These are phyloP conservation scores for Nepenthes gracilis DNA, from an alignment of 148 eudicot species.

Conservation along the genomic window DNA sequence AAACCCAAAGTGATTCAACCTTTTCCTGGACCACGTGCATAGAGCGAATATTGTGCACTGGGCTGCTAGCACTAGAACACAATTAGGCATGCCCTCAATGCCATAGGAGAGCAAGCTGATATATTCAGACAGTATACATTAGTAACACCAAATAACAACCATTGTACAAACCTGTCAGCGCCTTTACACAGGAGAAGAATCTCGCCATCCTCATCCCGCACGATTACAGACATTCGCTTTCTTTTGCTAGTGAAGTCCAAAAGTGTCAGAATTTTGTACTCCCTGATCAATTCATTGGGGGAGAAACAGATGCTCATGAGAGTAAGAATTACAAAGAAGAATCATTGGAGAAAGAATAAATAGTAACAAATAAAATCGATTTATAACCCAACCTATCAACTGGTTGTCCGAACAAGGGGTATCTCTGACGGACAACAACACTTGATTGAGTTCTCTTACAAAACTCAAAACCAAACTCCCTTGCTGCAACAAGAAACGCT, in stretches of 20 bases:
- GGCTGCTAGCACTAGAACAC: too few relatives aligned
- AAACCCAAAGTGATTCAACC: too few relatives aligned
- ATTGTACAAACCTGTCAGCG: slow-evolving; percentile 73
- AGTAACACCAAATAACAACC: slow-evolving; percentile 5
- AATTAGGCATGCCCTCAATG: too few relatives aligned
- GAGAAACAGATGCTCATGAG: neutral
- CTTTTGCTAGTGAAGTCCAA: slow-evolving; percentile 95
- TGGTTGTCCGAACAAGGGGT: slow-evolving; percentile 34
- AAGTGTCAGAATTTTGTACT: slow-evolving; percentile 75
- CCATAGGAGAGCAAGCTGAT: too few relatives aligned
- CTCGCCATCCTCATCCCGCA: slow-evolving; percentile 70
- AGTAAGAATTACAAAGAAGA: neutral
- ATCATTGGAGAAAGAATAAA: neutral
- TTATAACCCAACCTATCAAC: slow-evolving; percentile 57
- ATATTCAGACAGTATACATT: too few relatives aligned
- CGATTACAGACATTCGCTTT: slow-evolving; percentile 90
- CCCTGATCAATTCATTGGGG: slow-evolving; percentile 29
- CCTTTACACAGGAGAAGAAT: slow-evolving; percentile 86
- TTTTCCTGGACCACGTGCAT: too few relatives aligned
- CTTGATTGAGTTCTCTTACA: slow-evolving; percentile 74
- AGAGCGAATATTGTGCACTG: too few relatives aligned
- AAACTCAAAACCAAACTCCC: slow-evolving; percentile 95
- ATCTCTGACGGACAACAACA: slow-evolving; percentile 64
- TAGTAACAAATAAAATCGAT: neutral
- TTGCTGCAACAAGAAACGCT: slow-evolving; percentile 88